Evolutionary conservation across 1,284 basidiomycete species (phyloP).

Genomic region (Trametes versicolor): DNA sequence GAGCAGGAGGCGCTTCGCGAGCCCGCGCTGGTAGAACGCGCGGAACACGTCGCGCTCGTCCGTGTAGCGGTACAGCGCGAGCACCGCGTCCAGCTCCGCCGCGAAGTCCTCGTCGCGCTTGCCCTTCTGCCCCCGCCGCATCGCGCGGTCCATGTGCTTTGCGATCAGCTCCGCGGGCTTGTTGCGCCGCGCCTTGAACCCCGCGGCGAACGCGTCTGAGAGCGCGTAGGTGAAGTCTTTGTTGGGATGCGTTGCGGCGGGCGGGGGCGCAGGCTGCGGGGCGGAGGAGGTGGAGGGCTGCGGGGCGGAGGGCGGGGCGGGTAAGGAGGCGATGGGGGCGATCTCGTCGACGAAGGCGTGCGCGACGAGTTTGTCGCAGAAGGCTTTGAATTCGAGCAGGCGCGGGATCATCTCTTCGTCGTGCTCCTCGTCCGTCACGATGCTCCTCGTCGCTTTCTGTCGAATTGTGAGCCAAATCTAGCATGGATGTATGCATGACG

Average conservation of each 20-base stretch:
- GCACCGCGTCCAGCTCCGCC: constrained; percentile 75
- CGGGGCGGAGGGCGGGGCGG: not conserved
- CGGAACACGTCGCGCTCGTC: constrained; percentile 95
- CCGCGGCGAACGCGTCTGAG: constrained; percentile 82
- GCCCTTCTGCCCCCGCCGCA: constrained; percentile 86
- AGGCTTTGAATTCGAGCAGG: constrained; percentile 77
- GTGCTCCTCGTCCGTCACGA: constrained; percentile 65
- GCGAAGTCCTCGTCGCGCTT: constrained; percentile 79
- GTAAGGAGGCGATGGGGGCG: constrained; percentile 7
- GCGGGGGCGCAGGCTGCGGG: constrained; percentile 21
- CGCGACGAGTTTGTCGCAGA: constrained; percentile 63
- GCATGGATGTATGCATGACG: not conserved
- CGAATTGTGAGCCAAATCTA: not conserved
- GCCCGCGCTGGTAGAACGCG: constrained; percentile 90
- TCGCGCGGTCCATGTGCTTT: constrained; percentile 86
- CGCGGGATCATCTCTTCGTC: constrained; percentile 85
- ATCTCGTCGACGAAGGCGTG: constrained; percentile 54
- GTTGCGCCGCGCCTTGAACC: constrained; percentile 84
- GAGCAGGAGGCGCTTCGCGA: constrained; percentile 91
- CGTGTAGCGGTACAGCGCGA: constrained; percentile 89
- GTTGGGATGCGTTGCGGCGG: constrained; percentile 50
- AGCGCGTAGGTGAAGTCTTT: constrained; percentile 68
- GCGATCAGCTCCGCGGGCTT: constrained; percentile 97
- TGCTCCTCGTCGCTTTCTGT: constrained; percentile 61
- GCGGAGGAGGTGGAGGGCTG: constrained; percentile 29